These are phyloP conservation scores for Diaporthe aspalathi DNA, from an alignment of 2,329 filamentous ascomycete genomes.

Conservation along the genomic window DNA sequence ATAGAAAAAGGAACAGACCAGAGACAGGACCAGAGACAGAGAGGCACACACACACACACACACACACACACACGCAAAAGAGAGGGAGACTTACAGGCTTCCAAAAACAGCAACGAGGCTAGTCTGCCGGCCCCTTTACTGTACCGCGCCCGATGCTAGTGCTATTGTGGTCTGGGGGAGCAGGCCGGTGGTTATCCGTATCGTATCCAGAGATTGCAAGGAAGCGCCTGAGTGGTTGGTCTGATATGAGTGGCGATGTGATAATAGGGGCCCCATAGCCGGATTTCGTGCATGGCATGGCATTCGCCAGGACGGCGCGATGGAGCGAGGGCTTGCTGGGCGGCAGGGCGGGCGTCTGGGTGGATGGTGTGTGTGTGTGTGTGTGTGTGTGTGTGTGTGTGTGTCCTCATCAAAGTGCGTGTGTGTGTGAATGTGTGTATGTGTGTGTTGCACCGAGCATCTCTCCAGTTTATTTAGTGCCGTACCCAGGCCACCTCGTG, in stretches of 20 bases:
- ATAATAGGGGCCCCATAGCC: slow-evolving; percentile 26
- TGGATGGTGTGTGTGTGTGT: neutral
- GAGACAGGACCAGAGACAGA: neutral
- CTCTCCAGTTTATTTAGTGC: neutral
- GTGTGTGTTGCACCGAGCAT: neutral
- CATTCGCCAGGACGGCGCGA: slow-evolving; percentile 27
- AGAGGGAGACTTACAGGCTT: slow-evolving; percentile 1
- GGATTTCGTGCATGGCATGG: slow-evolving; percentile 31
- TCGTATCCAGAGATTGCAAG: slow-evolving; percentile 39
- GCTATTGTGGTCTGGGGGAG: slow-evolving; percentile 14
- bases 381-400: no score
- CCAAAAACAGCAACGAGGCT: slow-evolving; percentile 22
- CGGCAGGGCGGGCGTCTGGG: slow-evolving; percentile 2
- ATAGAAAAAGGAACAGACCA: neutral
- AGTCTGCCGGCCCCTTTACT: slow-evolving; percentile 23
- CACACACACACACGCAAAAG: neutral
- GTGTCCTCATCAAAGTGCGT: no score
- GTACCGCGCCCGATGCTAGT: slow-evolving; percentile 25
- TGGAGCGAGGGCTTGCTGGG: slow-evolving; percentile 5
- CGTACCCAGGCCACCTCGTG: slow-evolving; percentile 25
- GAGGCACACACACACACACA: neutral
- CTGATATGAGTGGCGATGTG: slow-evolving; percentile 28
- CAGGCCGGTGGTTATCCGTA: slow-evolving; percentile 27
- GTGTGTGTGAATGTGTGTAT: no score
- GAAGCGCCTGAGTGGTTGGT: slow-evolving; percentile 22